Evolutionary conservation across 2,329 filamentous ascomycete species (phyloP), one percentile per base, ranked within the genome.

Genomic region (Lecanicillium sp.): DNA sequence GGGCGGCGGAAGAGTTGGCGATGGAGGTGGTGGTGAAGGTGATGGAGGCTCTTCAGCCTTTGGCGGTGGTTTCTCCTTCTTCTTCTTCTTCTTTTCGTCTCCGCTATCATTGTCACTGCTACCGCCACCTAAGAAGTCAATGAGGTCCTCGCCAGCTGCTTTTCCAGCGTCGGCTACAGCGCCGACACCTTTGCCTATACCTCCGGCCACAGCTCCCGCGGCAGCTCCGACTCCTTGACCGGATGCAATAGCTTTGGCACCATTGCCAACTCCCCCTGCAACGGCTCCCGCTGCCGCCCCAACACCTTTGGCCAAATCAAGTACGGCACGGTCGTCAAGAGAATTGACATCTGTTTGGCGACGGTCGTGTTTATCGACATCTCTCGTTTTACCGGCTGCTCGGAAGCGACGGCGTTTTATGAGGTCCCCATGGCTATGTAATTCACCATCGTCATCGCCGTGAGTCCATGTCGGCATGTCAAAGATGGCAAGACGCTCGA

Each of bases 371-470:
- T 20, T 29, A 33, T 41, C 38, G 28, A n/a, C 38, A 29, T 4
- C 29, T 33, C 16, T 36, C 38, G 16, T 6, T 25, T 25, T 11
- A 25, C 29, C 32, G 33, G 38, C 33, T 29, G 33, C 33, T 19
- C 38, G 33, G 14, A 41, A 41, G 16, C 38, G 38, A 16, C 18
- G 9, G 2, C 38, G 38, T 29, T 41, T 33, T 22, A 20, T 25
- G 14, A 33, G 18, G 14, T 28, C 33, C 12, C 35, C 40, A 29
- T 38, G 45, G 17, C 37, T 36, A 27, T 34, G 27, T 4, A 37
- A 38, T 14, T 41, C 30, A 3, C 43, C 43, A 12, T 33, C 36
- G 29, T 41, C 38, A 14, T 41, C 38, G 18, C 32, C 38, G 4
- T 15, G 18, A 5, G 38, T 41, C 38, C 38, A 41, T 27, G 35